Base-by-base conservation (phyloP, 306 rosid species). In the Purshia tridentata region DNA sequence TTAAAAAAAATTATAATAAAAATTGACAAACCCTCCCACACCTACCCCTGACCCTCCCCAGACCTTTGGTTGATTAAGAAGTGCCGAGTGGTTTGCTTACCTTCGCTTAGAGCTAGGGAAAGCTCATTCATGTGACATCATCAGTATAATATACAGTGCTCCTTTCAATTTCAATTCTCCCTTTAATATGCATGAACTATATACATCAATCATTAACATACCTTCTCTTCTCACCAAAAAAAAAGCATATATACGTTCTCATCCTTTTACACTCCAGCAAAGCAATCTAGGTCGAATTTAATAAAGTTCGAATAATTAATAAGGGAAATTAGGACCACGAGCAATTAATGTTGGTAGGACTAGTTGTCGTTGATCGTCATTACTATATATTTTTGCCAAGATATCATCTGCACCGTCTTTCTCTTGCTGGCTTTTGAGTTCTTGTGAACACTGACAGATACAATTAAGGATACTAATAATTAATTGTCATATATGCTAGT, bases 361-460 rank as follows among this genome's bases (percentile, higher is more conserved):
- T 63, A 23, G 29, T 8, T 23, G 29, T 23, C 29, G 29, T 2
- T 23, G 29, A 23, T 23, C 29, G 2, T 23, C 35, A 71, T 1
- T 12, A 16, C 48, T 23, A 23, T 23, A 23, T 52, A 5, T 19
- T 40, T 6, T 63, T 20, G 67, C 35, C 51, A 63, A 51, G 54
- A 47, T 47, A 23, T 23, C 29, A 47, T 57, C 74, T 67, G 52
- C 69, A 67, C 62, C 13, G 74, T 58, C 41, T 39, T 45, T 67
- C 9, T 67, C 65, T 22, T 73, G 41, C 51, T 49, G 10, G 62
- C 53, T 40, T 40, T 42, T 73, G 16, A 57, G 8, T 57, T 23
- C 15, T 9, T 56, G 14, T 10, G 37, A 55, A 55, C 60, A 54
- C 4, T 53, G 57, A 53, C 57, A 53, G 9, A 53, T n/a, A 18